Percentiles rank a stretch among this genome's conserved stretches.
phyloP scores from a whole-genome alignment of 2,329 filamentous ascomycete species.

The Onygena corvina region DNA sequence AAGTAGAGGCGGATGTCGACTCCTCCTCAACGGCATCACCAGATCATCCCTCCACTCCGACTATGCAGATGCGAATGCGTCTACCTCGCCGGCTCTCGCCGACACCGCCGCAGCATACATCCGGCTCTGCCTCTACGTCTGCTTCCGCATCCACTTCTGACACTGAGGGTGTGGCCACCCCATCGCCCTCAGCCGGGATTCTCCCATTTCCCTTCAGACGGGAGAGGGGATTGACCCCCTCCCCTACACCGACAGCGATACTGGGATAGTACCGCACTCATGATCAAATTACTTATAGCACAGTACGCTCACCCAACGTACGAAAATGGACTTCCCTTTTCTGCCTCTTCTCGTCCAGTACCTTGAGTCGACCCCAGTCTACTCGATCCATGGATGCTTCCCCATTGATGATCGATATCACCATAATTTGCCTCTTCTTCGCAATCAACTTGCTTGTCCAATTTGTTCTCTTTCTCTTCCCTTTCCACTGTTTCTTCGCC shows the following conservation, averaged over 20 bases:
- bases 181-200: background rate
- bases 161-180: background rate
- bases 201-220: background rate
- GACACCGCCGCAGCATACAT: background rate
- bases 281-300: too few species aligned
- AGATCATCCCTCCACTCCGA: background rate
- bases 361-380: too few species aligned
- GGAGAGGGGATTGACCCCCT: slow-evolving; percentile 2
- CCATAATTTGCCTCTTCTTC: background rate
- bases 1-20: background rate
- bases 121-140: background rate
- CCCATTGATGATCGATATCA: too few species aligned
- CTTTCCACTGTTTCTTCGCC: background rate
- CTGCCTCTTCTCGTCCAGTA: background rate
- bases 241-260: background rate
- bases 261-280: background rate
- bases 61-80: background rate
- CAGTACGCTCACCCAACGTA: background rate
- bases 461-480: background rate
- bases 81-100: background rate
- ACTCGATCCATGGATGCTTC: too few species aligned
- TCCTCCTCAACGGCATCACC: background rate
- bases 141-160: background rate
- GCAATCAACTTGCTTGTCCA: background rate
- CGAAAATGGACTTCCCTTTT: too few species aligned